Evolutionary conservation across 140 eudicot species (phyloP).

Genomic region (Cichorium intybus): DNA sequence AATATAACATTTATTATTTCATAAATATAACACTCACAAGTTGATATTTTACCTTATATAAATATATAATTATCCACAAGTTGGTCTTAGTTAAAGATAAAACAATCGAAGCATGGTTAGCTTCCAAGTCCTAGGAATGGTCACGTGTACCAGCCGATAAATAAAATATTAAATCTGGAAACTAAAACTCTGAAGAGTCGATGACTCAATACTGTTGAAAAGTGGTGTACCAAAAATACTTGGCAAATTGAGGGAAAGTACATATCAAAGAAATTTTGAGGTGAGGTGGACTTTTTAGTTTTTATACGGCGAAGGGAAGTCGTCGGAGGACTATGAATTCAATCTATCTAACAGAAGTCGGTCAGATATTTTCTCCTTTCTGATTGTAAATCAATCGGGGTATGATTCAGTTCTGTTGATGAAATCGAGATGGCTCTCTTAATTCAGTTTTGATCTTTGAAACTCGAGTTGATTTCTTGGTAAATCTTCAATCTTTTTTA

Average conservation of each 20-base stretch:
- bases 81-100: neutral
- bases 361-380: neutral
- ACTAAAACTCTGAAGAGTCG: constrained; percentile 19
- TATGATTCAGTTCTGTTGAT: constrained; percentile 10
- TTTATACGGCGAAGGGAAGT: constrained; percentile 10
- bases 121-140: neutral
- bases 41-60: too few relatives aligned
- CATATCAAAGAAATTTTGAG: neutral
- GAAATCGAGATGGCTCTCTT: constrained; percentile 10
- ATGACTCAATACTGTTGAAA: constrained; percentile 30
- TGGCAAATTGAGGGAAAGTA: constrained; percentile 12
- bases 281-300: neutral
- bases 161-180: neutral
- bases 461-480: constrained; percentile 4
- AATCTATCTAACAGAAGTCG: constrained; percentile 9
- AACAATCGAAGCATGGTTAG: neutral
- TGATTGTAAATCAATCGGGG: neutral
- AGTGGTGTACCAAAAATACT: constrained; percentile 8
- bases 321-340: neutral
- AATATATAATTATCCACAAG: too few relatives aligned
- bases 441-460: constrained; percentile 10
- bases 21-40: too few relatives aligned
- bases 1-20: too few relatives aligned
- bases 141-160: constrained; percentile 7
- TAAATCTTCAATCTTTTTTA: constrained; percentile 19